phyloP scores from a whole-genome alignment of 805 yeast genomes.

The Saturnispora sekii region DNA sequence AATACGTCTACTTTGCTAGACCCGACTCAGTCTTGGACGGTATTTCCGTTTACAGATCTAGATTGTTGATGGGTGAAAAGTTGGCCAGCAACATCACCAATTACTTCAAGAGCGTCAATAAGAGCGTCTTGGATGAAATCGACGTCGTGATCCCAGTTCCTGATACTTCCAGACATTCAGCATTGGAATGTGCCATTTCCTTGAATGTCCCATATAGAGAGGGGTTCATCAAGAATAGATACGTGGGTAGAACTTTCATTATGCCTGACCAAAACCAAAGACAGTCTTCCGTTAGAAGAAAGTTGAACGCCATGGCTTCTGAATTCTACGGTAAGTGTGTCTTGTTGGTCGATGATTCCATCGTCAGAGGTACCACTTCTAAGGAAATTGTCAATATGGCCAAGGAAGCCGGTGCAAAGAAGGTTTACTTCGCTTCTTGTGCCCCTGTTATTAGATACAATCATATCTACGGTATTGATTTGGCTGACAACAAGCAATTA shows the following conservation, averaged over 20 bases:
- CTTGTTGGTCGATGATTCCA: conserved; percentile 89
- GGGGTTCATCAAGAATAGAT: conserved; percentile 93
- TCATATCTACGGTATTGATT: conserved; percentile 95
- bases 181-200: conserved; percentile 80
- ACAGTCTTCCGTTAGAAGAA: conserved; percentile 86
- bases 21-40: conserved; percentile 96
- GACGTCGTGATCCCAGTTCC: conserved; percentile 98
- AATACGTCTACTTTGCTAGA: conserved; percentile 95
- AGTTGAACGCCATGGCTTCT: conserved; percentile 90
- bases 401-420: conserved; percentile 93
- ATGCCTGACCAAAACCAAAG: conserved; percentile 98
- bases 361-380: conserved; percentile 96
- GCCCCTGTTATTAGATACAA: conserved; percentile 97
- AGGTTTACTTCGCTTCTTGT: conserved; percentile 93
- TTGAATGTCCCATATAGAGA: conserved; percentile 83
- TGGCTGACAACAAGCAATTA: conserved; percentile 88
- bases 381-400: conserved; percentile 97
- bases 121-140: conserved; percentile 44
- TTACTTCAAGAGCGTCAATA: conserved; percentile 30
- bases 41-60: conserved; percentile 86
- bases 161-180: conserved; percentile 95
- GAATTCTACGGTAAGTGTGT: conserved; percentile 84
- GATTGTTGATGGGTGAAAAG: conserved; percentile 89
- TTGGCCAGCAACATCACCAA: conserved; percentile 61
- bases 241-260: conserved; percentile 95